These are phyloP conservation scores for Epichloe gansuensis DNA, from an alignment of 2,329 filamentous ascomycete genomes.

Conservation along the genomic window DNA sequence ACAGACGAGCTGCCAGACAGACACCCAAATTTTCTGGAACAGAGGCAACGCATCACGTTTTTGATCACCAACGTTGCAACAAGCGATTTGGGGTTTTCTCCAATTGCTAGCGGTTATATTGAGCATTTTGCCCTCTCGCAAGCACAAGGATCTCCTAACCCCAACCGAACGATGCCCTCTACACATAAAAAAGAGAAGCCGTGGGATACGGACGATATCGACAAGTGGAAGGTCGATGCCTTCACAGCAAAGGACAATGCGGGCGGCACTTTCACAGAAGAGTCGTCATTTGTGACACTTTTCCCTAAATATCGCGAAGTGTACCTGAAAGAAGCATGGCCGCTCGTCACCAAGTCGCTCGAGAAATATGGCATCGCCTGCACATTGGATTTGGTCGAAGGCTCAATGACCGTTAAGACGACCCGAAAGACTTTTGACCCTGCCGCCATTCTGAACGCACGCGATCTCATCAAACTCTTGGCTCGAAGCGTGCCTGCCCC, in stretches of 20 bases:
- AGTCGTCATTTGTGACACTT: constrained; percentile 75
- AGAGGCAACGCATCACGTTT: background rate
- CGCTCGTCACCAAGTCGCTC: constrained; percentile 72
- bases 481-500: constrained; percentile 84
- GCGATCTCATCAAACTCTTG: constrained; percentile 87
- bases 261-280: constrained; percentile 78
- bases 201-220: constrained; percentile 93
- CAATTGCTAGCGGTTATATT: background rate
- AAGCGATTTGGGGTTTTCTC: background rate
- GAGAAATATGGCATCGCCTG: constrained; percentile 83
- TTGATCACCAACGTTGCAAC: background rate
- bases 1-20: background rate
- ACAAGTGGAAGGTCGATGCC: constrained; percentile 87
- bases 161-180: constrained; percentile 53
- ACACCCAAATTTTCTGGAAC: constrained; percentile 1
- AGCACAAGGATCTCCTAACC: too few relatives aligned
- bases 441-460: constrained; percentile 80
- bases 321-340: constrained; percentile 88
- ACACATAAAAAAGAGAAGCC: constrained; percentile 83
- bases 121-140: background rate
- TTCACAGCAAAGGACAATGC: constrained; percentile 80
- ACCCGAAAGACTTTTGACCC: constrained; percentile 87
- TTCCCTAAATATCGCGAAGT: constrained; percentile 96
- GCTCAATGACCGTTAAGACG: constrained; percentile 93
- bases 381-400: constrained; percentile 86